A percentile compares a stretch with the other conserved stretches of the same genome.
Conservation (phyloP, 164 flowering plant genomes). For the Platanus orientalis region DNA sequence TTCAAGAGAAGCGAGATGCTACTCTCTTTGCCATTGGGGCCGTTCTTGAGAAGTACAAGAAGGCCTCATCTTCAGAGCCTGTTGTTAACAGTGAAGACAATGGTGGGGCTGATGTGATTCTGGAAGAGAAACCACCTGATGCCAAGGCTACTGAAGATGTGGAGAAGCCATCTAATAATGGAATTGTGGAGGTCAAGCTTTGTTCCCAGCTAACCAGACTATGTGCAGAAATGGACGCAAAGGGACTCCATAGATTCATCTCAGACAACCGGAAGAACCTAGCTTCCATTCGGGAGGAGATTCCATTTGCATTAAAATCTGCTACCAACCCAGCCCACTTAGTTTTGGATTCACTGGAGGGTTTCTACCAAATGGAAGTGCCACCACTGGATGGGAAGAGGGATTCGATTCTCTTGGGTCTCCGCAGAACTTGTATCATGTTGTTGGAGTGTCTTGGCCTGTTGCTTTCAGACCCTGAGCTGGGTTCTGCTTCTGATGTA, state of each 20-base stretch:
- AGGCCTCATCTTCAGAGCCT: conserved; percentile 30
- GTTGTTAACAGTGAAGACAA: conserved; percentile 22
- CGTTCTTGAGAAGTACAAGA: conserved; percentile 51
- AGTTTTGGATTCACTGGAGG: conserved; percentile 69
- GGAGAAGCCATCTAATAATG: conserved; percentile 27
- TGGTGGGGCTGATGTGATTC: conserved; percentile 18
- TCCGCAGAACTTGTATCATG: conserved; percentile 91
- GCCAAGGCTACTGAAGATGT: conserved; percentile 26
- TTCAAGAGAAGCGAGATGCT: conserved; percentile 86
- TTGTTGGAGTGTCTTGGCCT: conserved; percentile 82
- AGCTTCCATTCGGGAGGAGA: conserved; percentile 70
- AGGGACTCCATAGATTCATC: conserved; percentile 83
- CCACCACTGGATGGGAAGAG: conserved; percentile 63
- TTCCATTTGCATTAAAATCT: conserved; percentile 71
- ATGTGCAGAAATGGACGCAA: conserved; percentile 74
- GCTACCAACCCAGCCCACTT: conserved; percentile 64
- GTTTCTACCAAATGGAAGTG: conserved; percentile 57
- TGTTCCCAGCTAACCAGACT: conserved; percentile 63
- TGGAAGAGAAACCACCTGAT: conserved; percentile 50
- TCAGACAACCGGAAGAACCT: conserved; percentile 95
- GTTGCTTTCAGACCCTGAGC: conserved; percentile 33
- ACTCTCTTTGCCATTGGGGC: conserved; percentile 60
- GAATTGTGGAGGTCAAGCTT: conserved; percentile 37
- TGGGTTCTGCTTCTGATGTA: conserved; percentile 33
- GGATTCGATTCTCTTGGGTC: conserved; percentile 69